A percentile compares a stretch with the other conserved stretches of the same genome.
Conservation (phyloP, 2,329 filamentous ascomycete species). For the Metarhizium robertsii region DNA sequence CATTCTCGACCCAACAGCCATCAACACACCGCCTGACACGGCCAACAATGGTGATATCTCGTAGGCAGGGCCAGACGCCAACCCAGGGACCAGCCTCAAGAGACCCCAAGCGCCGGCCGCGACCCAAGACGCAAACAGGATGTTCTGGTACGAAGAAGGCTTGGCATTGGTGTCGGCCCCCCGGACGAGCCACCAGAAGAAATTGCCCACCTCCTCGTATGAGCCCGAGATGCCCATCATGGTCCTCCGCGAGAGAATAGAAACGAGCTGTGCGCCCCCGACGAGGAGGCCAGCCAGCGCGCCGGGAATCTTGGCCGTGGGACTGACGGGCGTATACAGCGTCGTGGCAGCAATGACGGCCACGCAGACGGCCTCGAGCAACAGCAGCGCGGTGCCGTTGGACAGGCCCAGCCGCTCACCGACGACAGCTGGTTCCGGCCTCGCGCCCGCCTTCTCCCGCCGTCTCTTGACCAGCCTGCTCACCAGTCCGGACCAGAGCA, state of each 20-base stretch:
- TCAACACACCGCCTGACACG: conserved; percentile 42
- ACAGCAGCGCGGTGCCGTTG: conserved; percentile 24
- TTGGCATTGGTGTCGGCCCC: conserved; percentile 15
- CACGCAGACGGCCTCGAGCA: conserved; percentile 33
- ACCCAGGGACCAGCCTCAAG: conserved; percentile 20
- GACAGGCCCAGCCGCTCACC: conserved; percentile 31
- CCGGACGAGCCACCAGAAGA: conserved; percentile 35
- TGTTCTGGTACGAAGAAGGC: conserved; percentile 29
- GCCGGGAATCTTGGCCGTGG: conserved; percentile 25
- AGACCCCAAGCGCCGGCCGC: conserved; percentile 35
- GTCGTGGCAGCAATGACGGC: conserved; percentile 29
- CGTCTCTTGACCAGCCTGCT: conserved; percentile 22
- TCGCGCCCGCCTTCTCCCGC: conserved; percentile 15
- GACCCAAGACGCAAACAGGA: conserved; percentile 44
- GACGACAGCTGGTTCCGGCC: conserved; percentile 23
- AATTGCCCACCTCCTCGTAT: conserved; percentile 51
- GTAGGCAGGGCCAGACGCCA: conserved; percentile 15
- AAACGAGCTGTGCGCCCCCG: conserved; percentile 47
- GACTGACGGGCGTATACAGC: conserved; percentile 21
- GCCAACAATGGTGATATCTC: conserved; percentile 30
- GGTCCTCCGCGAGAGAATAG: conserved; percentile 39
- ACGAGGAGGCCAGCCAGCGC: conserved; percentile 51
- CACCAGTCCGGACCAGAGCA: conserved; percentile 38
- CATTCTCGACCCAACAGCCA: conserved; percentile 51
- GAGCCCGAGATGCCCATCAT: conserved; percentile 52